Percentiles rank a stretch among this genome's conserved stretches.
phyloP scores from a whole-genome alignment of 495 filamentous ascomycete species.

The Astrothelium macrocarpum region DNA sequence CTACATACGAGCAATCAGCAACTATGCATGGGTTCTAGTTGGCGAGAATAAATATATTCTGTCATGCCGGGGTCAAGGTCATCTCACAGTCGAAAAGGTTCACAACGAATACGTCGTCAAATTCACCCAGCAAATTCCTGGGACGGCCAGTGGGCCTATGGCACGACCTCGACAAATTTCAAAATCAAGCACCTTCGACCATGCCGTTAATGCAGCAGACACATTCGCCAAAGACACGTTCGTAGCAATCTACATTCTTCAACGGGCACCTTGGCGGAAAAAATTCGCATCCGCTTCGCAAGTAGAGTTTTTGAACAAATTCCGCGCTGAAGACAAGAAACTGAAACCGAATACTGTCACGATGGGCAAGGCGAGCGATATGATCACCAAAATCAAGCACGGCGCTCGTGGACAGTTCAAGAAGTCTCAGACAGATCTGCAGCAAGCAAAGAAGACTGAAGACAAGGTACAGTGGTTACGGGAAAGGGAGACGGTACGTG shows the following conservation, averaged over 20 bases:
- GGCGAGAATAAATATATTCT: slow-evolving; percentile 56
- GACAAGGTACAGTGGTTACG: slow-evolving; percentile 36
- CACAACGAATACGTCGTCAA: neutral
- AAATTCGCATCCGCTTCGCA: slow-evolving; percentile 58
- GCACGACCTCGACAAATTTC: slow-evolving; percentile 59
- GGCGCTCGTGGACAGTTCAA: slow-evolving; percentile 66
- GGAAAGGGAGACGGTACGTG: slow-evolving; percentile 46
- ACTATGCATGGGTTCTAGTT: slow-evolving; percentile 70
- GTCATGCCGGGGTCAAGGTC: slow-evolving; percentile 43
- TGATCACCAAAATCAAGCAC: slow-evolving; percentile 85
- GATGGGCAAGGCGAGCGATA: slow-evolving; percentile 76
- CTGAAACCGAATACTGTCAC: slow-evolving; percentile 50
- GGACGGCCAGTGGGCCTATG: slow-evolving; percentile 37
- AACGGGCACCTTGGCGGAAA: slow-evolving; percentile 56
- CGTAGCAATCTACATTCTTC: slow-evolving; percentile 46
- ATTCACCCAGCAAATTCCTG: slow-evolving; percentile 8
- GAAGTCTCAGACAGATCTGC: slow-evolving; percentile 40
- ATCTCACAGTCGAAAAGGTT: slow-evolving; percentile 52
- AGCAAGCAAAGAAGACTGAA: slow-evolving; percentile 34
- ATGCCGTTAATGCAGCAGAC: slow-evolving; percentile 74
- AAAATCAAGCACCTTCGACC: slow-evolving; percentile 46
- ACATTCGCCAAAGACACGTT: slow-evolving; percentile 62
- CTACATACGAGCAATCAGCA: slow-evolving; percentile 67
- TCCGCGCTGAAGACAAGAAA: slow-evolving; percentile 45
- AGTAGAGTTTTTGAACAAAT: slow-evolving; percentile 60